Conservation (phyloP, 169 alveolate genomes). For the Neospora caninum region DNA sequence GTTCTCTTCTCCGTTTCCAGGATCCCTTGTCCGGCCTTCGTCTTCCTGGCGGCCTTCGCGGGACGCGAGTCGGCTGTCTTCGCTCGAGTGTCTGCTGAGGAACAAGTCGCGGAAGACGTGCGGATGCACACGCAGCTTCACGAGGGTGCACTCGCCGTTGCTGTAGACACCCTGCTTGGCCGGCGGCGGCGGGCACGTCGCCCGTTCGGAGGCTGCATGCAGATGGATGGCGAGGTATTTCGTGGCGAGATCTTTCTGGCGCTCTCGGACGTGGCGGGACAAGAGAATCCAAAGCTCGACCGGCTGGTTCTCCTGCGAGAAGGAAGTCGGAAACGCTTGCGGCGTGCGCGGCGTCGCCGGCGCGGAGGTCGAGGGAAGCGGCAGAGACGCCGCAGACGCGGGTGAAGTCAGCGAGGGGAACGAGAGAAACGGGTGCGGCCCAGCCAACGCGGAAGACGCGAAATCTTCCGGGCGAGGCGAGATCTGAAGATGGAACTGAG, state of each 20-base stretch:
- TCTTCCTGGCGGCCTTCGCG: too few relatives aligned
- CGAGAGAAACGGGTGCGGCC: slow-evolving; percentile 13
- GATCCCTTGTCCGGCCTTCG: too few relatives aligned
- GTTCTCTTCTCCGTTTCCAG: background rate
- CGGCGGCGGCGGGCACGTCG: slow-evolving; percentile 81
- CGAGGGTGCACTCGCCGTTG: slow-evolving; percentile 83
- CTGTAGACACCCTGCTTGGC: slow-evolving; percentile 82
- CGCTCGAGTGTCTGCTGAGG: background rate
- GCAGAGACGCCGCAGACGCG: background rate
- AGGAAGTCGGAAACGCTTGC: background rate
- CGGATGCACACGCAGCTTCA: slow-evolving; percentile 68
- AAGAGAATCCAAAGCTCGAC: slow-evolving; percentile 80
- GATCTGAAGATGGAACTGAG: slow-evolving; percentile 79
- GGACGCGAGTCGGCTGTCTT: background rate
- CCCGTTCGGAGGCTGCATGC: slow-evolving; percentile 73
- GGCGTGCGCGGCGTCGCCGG: background rate
- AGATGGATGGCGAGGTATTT: slow-evolving; percentile 82
- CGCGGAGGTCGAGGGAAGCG: background rate
- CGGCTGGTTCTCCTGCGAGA: slow-evolving; percentile 51
- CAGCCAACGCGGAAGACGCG: background rate
- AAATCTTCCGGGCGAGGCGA: slow-evolving; percentile 52
- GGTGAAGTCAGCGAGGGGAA: slow-evolving; percentile 30
- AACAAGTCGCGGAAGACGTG: background rate
- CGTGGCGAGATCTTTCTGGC: slow-evolving; percentile 72
- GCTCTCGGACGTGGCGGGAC: slow-evolving; percentile 75